Evolutionary conservation across 305 asterid species (phyloP).

Genomic region (Stenogyne calaminthoides): DNA sequence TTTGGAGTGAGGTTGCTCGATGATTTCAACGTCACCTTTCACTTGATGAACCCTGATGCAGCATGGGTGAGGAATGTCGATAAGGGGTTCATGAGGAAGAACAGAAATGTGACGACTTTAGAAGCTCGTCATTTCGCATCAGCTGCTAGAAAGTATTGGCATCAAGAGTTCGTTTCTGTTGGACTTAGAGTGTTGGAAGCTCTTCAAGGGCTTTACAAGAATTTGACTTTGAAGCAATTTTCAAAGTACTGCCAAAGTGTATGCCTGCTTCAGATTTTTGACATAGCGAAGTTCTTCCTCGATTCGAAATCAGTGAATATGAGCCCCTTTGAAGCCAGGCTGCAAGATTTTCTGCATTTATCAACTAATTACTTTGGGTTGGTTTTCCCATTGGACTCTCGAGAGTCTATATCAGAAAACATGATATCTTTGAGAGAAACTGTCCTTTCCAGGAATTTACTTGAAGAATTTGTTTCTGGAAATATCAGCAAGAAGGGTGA

Average conservation of each 20-base stretch:
- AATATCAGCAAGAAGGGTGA: slow-evolving; percentile 3
- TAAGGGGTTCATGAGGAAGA: slow-evolving; percentile 26
- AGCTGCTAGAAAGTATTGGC: slow-evolving; percentile 53
- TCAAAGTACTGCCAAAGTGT: slow-evolving; percentile 39
- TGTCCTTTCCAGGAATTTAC: slow-evolving; percentile 38
- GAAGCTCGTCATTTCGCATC: slow-evolving; percentile 44
- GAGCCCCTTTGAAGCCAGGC: slow-evolving; percentile 16
- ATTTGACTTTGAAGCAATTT: not conserved
- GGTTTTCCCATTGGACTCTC: slow-evolving; percentile 55
- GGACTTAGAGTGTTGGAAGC: slow-evolving; percentile 52
- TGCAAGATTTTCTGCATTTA: slow-evolving; percentile 30
- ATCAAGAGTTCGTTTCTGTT: slow-evolving; percentile 40
- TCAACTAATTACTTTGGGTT: slow-evolving; percentile 34
- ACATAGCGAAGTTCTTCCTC: slow-evolving; percentile 35
- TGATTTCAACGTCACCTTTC: slow-evolving; percentile 27
- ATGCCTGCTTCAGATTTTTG: slow-evolving; percentile 45
- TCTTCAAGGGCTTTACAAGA: slow-evolving; percentile 40
- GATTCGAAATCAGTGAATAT: slow-evolving; percentile 24
- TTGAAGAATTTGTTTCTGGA: slow-evolving; percentile 40
- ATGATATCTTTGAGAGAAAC: slow-evolving; percentile 50
- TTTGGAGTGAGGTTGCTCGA: slow-evolving; percentile 53
- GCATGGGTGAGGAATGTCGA: slow-evolving; percentile 49
- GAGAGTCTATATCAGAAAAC: slow-evolving; percentile 38
- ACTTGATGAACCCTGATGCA: slow-evolving; percentile 53
- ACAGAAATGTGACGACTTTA: slow-evolving; percentile 27